Base-by-base conservation (phyloP, 176 grass and related monocot species). In the Saccharum spontaneum region DNA sequence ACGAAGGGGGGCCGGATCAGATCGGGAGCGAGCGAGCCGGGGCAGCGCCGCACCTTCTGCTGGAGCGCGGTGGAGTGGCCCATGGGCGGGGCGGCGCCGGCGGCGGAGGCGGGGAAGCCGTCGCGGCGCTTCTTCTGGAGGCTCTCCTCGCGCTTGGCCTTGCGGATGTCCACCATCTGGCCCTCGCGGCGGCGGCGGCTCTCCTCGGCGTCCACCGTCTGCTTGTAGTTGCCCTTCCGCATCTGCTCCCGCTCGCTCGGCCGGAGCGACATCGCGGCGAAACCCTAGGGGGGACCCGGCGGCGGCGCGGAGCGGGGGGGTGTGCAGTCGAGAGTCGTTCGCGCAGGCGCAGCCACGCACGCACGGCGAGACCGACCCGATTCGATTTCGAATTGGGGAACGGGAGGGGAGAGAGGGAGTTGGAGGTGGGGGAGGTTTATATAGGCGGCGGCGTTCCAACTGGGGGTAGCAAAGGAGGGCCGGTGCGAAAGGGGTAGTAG, bases 61-160 rank as follows among this genome's bases (percentile, higher is more conserved):
- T 97, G 89, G 44, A 87, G 86, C 8, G 75, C 84, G 52, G 91
- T 60, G 6, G 82, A 80, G 87, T 86, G 90, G 17, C 36, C 45
- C 13, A 81, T 30, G n/a, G 78, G 76, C 38, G 80, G 41, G 8
- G 36, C 86, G 28, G 78, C 85, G 2, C 20, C 71, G 13, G 39
- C 66, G 44, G 71, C 41, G 52, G 80, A 22, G 20, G 85, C 54
- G 8, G 84, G 83, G 60, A 85, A 73, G 2, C 94, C 94, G 82
- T 92, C 92, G 72, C 90, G 88, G 59, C 92, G 89, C 85, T 94
- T 97, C 87, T 97, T 97, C 50, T 84, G 87, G 75, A 97, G 92
- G 76, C 87, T 92, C 23, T 94, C 94, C 67, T 97, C 94, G 57
- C 92, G 94, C 34, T 84, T 88, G 59, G 39, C 86, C 85, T 94